Conservation (phyloP, 2,329 filamentous ascomycete genomes). For the Alternaria infectoria region DNA sequence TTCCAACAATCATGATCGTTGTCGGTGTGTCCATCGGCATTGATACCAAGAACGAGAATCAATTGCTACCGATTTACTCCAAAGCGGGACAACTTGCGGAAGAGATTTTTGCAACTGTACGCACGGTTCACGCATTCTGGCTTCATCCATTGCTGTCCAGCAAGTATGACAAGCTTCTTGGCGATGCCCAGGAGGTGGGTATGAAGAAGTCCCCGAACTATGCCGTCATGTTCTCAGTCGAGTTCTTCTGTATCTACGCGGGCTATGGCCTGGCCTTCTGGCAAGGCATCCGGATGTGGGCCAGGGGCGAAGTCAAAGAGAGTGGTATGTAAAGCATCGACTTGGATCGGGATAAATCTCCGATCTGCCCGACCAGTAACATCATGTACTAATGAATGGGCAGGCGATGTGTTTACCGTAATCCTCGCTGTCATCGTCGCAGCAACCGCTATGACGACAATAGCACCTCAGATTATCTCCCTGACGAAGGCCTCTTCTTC, state of each 20-base stretch:
- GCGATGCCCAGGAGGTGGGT: conserved; percentile 52
- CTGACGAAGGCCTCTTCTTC: conserved; percentile 43
- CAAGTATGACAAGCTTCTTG: conserved; percentile 53
- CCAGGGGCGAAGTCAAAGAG: conserved; percentile 56
- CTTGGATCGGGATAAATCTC: neutral
- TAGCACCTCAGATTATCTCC: conserved; percentile 89
- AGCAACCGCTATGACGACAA: conserved; percentile 77
- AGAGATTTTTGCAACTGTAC: conserved; percentile 58
- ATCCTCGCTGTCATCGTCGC: conserved; percentile 45
- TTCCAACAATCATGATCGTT: conserved; percentile 52
- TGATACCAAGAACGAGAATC: conserved; percentile 45
- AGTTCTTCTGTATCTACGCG: conserved; percentile 52
- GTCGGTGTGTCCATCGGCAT: conserved; percentile 41
- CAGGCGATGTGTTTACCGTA: conserved; percentile 32
- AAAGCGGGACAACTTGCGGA: conserved; percentile 56
- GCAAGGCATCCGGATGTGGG: conserved; percentile 64
- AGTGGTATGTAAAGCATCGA: conserved; percentile 35
- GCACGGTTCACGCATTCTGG: conserved; percentile 57
- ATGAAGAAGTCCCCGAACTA: conserved; percentile 54
- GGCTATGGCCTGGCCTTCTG: conserved; percentile 58
- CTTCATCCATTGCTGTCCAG: conserved; percentile 51
- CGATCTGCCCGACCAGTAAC: neutral
- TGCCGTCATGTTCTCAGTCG: conserved; percentile 51
- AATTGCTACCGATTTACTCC: conserved; percentile 51
- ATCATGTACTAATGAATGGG: neutral